Conservation (phyloP, 2,329 filamentous ascomycete genomes). For the Colletotrichum shisoi region DNA sequence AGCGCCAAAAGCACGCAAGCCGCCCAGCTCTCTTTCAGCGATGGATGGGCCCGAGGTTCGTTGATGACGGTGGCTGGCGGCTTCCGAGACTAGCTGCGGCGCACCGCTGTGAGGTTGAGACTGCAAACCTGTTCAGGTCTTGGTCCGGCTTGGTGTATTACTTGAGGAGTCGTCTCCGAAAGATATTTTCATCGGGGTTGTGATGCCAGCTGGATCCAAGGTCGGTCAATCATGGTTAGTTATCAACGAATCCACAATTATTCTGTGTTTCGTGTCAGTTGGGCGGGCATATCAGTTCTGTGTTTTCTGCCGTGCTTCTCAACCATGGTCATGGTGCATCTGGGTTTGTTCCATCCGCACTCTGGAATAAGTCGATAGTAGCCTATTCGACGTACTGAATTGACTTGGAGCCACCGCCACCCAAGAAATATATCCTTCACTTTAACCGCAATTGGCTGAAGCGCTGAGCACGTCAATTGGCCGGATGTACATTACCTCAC, state of each 20-base stretch:
- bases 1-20: constrained; percentile 1
- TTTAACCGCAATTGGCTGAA: neutral
- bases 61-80: constrained; percentile 11
- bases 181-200: too few relatives aligned
- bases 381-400: neutral
- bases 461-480: neutral
- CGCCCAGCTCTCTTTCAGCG: neutral
- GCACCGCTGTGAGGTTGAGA: neutral
- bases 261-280: too few relatives aligned
- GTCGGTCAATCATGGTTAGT: too few relatives aligned
- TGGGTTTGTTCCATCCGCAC: neutral
- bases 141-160: too few relatives aligned
- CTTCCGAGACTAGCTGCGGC: neutral
- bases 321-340: constrained; percentile 3
- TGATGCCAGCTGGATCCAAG: too few relatives aligned
- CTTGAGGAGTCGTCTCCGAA: too few relatives aligned
- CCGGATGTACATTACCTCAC: neutral
- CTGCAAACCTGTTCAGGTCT: neutral
- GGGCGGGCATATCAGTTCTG: too few relatives aligned
- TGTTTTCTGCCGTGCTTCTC: too few relatives aligned
- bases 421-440: neutral
- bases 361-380: neutral
- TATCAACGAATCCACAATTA: too few relatives aligned
- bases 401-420: neutral
- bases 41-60: neutral